Conservation (phyloP, 345 rosid genomes). For the Cardamine resedifolia region DNA sequence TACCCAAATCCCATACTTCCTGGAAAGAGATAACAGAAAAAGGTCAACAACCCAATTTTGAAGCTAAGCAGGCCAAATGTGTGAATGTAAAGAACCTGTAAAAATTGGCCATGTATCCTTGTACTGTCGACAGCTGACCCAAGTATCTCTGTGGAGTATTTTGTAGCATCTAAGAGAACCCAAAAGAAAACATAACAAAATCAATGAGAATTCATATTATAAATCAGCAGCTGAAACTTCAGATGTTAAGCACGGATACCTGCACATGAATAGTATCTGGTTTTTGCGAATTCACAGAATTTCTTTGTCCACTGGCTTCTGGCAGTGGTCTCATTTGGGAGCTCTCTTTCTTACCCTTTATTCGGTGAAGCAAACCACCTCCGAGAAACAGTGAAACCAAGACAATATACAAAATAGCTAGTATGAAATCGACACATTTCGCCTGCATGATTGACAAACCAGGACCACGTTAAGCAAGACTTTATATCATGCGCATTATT, state of each 20-base stretch:
- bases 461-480: conserved; percentile 25
- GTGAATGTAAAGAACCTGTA: conserved; percentile 57
- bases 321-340: conserved; percentile 54
- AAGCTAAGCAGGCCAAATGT: conserved; percentile 18
- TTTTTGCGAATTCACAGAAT: conserved; percentile 49
- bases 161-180: conserved; percentile 57
- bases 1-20: conserved; percentile 91
- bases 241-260: conserved; percentile 43
- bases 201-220: neutral
- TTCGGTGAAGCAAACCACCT: conserved; percentile 68
- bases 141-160: conserved; percentile 62
- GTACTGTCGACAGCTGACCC: conserved; percentile 77
- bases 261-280: conserved; percentile 62
- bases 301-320: conserved; percentile 43
- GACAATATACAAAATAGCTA: conserved; percentile 68
- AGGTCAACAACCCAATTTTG: neutral
- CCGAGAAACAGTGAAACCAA: conserved; percentile 76
- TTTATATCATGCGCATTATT: conserved; percentile 10
- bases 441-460: conserved; percentile 56
- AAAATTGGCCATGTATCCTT: conserved; percentile 83
- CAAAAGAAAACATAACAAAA: conserved; percentile 10
- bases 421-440: conserved; percentile 70
- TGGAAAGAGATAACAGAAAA: conserved; percentile 40
- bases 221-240: neutral
- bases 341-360: conserved; percentile 52